Evolutionary conservation across 768 basidiomycete species (phyloP), one percentile per base, ranked within the genome.

Genomic region (Saitozyma podzolica): DNA sequence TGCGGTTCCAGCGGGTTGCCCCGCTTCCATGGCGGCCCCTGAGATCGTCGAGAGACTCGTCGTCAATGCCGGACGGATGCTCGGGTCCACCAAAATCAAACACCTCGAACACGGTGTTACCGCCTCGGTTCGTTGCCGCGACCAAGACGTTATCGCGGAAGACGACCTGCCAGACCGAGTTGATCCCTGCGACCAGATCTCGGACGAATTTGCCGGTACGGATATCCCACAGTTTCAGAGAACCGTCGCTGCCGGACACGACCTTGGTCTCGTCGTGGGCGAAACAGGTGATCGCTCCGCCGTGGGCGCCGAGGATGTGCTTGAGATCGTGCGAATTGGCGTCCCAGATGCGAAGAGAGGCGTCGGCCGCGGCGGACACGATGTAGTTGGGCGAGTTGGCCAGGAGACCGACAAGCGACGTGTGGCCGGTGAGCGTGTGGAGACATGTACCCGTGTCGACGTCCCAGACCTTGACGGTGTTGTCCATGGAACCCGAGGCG

Each of bases 261-360:
- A 98, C 91, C 77, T 96, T 97, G 83, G 91, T 92, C 77, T 98
- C 94, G 78, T 98, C 95, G 69, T 96, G 93, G 79, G 95, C 92
- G 84, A 98, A 97, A 81, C 95, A 99, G 16, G 96, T 98, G 69
- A 99, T 98, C n/a, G 95, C 93, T 19, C 94, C 95, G 7, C 89
- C 89, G 78, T 98, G 95, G 0, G 91, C 92, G 4, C 88, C 87
- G 40, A 99, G 85, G 0, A 88, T 87, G 68, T 93, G 89, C 45
- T 85, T 86, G 40, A 91, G 83, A 61, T 87, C 87, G 59, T 92
- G 91, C 0, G 86, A 86, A 43, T 88, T 86, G 1, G 93, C 90
- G 73, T 98, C 89, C 95, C 95, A 98, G 48, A 98, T 86, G 8
- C 94, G 88, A 8, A 99, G 82, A 0, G 93, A 95, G 19, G 92